phyloP scores from a whole-genome alignment of 305 asterid genomes.

The Rubia occidens region DNA sequence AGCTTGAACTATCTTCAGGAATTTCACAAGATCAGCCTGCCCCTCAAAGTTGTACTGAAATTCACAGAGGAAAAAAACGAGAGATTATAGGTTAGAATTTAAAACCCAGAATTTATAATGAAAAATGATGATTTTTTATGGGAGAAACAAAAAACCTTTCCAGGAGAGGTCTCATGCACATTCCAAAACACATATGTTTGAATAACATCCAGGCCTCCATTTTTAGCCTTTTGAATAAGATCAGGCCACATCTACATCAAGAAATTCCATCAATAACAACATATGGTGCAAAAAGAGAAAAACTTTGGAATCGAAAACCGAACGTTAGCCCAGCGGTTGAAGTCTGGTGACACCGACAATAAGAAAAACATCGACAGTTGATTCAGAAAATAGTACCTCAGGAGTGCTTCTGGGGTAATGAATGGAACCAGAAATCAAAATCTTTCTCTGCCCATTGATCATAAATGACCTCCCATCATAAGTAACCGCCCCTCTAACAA shows the following conservation, averaged over 20 bases:
- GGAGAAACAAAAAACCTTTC: slow-evolving; percentile 27
- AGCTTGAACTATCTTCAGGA: slow-evolving; percentile 57
- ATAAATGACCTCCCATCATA: slow-evolving; percentile 69
- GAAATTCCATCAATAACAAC: not conserved
- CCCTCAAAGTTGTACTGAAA: slow-evolving; percentile 77
- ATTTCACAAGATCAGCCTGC: slow-evolving; percentile 63
- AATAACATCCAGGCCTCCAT: slow-evolving; percentile 89
- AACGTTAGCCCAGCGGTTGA: not conserved
- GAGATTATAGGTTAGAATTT: not conserved
- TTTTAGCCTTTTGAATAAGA: slow-evolving; percentile 81
- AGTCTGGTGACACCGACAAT: not conserved
- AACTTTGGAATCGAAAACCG: not conserved
- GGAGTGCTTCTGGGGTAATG: slow-evolving; percentile 97
- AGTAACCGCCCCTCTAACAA: slow-evolving; percentile 49
- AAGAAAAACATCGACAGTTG: too few relatives aligned
- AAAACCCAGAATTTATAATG: not conserved
- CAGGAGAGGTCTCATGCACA: slow-evolving; percentile 89
- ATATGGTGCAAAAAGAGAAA: not conserved
- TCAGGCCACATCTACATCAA: slow-evolving; percentile 83
- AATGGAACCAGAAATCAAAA: slow-evolving; percentile 84
- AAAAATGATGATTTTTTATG: too few relatives aligned
- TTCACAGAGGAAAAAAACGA: not conserved
- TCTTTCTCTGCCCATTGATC: slow-evolving; percentile 63
- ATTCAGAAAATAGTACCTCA: slow-evolving; percentile 32
- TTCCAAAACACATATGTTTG: slow-evolving; percentile 92